Evolutionary conservation across 805 yeast genomes (phyloP).

Genomic region (Grigorovia yakushimaensis): DNA sequence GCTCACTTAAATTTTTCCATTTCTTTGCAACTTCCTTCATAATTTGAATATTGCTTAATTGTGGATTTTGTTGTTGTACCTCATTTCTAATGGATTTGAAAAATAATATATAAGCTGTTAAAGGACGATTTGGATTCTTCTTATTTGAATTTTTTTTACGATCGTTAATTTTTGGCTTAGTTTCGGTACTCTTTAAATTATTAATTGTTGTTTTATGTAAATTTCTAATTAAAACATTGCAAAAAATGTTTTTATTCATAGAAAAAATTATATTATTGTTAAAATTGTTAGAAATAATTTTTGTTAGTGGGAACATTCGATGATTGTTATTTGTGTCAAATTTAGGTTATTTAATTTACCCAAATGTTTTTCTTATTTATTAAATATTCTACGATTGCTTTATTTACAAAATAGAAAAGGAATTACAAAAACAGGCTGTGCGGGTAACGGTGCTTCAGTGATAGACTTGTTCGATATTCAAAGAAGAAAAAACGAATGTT

Average conservation of each 20-base stretch:
- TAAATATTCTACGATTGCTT: no score
- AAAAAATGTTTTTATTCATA: neutral
- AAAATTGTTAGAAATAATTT: no score
- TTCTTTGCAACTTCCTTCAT: slow-evolving; percentile 16
- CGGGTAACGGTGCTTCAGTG: no score
- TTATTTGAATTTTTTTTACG: neutral
- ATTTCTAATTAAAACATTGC: neutral
- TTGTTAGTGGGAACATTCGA: slow-evolving; percentile 1
- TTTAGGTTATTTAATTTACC: no score
- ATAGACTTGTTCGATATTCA: no score
- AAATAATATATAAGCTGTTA: slow-evolving; percentile 21
- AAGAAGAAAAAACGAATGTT: no score
- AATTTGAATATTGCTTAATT: slow-evolving; percentile 11
- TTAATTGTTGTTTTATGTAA: neutral
- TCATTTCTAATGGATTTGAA: slow-evolving; percentile 14
- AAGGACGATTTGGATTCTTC: slow-evolving; percentile 19
- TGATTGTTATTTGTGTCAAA: no score
- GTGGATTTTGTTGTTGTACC: slow-evolving; percentile 12
- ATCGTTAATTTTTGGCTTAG: no score
- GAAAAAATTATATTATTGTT: neutral
- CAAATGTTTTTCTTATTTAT: no score
- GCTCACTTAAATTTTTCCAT: slow-evolving; percentile 18
- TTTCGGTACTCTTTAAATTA: no score
- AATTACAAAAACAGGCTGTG: no score
- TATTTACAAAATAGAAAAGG: no score